Conservation (phyloP, 805 yeast species). For the Candida dendrica region DNA sequence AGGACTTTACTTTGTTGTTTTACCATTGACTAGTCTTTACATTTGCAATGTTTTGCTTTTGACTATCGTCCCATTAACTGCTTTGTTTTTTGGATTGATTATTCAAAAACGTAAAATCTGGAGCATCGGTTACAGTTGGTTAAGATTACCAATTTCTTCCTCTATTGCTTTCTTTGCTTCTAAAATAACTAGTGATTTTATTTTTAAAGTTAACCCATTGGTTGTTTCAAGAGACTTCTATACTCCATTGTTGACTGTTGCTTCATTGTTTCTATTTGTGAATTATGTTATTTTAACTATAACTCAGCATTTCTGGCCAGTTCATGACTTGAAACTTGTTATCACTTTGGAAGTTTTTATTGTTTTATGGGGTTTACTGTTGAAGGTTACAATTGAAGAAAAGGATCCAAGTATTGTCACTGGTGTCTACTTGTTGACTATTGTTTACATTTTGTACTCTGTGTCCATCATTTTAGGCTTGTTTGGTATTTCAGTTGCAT, state of each 20-base stretch:
- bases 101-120: slow-evolving; percentile 40
- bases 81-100: slow-evolving; percentile 40
- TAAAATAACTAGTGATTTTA: slow-evolving; percentile 28
- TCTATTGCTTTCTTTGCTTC: slow-evolving; percentile 34
- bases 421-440: slow-evolving; percentile 44
- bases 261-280: slow-evolving; percentile 40
- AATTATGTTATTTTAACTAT: slow-evolving; percentile 49
- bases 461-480: slow-evolving; percentile 46
- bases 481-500: slow-evolving; percentile 28
- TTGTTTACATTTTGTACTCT: slow-evolving; percentile 40
- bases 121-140: slow-evolving; percentile 38
- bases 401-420: slow-evolving; percentile 33
- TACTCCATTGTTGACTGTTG: slow-evolving; percentile 41
- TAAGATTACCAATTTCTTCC: slow-evolving; percentile 57
- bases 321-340: slow-evolving; percentile 54
- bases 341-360: slow-evolving; percentile 47
- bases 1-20: slow-evolving; percentile 47
- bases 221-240: slow-evolving; percentile 44
- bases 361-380: slow-evolving; percentile 48
- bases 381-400: slow-evolving; percentile 42
- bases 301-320: slow-evolving; percentile 32
- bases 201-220: slow-evolving; percentile 38
- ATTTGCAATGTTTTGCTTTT: slow-evolving; percentile 46
- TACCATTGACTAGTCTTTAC: slow-evolving; percentile 44
- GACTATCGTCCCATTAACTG: slow-evolving; percentile 46